Conservation (phyloP, 352 stramenopile species). For the Globisporangium radiosum region DNA sequence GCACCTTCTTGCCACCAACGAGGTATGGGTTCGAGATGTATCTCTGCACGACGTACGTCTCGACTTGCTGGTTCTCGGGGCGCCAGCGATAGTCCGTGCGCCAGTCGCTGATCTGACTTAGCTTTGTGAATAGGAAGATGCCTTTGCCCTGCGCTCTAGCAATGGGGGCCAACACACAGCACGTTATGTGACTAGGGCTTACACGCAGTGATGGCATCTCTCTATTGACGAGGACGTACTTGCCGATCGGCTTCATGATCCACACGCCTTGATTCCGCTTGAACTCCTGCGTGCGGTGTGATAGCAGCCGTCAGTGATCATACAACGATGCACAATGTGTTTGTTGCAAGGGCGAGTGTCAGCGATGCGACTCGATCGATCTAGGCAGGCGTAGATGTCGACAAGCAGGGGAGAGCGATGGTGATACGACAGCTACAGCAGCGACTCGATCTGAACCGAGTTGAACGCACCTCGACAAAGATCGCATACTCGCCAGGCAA, state of each 20-base stretch:
- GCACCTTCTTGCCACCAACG: slow-evolving; percentile 90
- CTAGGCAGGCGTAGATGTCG: background rate
- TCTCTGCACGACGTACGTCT: slow-evolving; percentile 92
- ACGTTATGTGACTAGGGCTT: background rate
- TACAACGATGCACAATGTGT: too few species aligned
- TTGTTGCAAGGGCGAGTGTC: too few species aligned
- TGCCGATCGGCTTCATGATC: slow-evolving; percentile 97
- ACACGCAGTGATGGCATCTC: background rate
- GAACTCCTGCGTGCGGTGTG: slow-evolving; percentile 55
- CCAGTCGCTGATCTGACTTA: slow-evolving; percentile 92
- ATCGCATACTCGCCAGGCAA: slow-evolving; percentile 92
- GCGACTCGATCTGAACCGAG: background rate
- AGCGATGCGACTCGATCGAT: background rate
- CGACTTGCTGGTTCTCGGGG: slow-evolving; percentile 71
- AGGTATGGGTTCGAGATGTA: slow-evolving; percentile 94
- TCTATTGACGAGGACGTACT: slow-evolving; percentile 27
- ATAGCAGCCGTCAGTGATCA: too few species aligned
- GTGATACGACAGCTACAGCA: background rate
- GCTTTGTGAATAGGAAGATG: slow-evolving; percentile 94
- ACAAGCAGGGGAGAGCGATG: background rate
- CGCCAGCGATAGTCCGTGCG: slow-evolving; percentile 83
- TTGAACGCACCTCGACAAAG: slow-evolving; percentile 74
- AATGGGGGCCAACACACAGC: background rate
- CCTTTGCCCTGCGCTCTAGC: slow-evolving; percentile 82
- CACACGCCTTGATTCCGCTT: slow-evolving; percentile 88